Conservation (phyloP, 2,329 filamentous ascomycete genomes). For the Diaporthe longicolla region DNA sequence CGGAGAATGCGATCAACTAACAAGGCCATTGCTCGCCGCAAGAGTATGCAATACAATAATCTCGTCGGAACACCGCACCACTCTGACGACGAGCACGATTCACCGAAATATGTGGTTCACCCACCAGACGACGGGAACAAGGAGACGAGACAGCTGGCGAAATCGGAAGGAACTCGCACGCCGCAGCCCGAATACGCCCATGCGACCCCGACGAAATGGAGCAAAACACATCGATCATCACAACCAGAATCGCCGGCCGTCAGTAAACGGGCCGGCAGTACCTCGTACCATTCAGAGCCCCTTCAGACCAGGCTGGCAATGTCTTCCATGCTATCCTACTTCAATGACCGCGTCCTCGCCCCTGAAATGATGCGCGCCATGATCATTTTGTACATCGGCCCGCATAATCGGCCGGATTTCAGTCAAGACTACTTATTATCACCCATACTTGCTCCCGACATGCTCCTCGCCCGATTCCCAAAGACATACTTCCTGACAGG, state of each 20-base stretch:
- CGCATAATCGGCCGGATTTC: slow-evolving; percentile 94
- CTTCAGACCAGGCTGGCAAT: slow-evolving; percentile 91
- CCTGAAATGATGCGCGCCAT: slow-evolving; percentile 99
- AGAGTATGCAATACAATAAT: slow-evolving; percentile 90
- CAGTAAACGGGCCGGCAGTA: slow-evolving; percentile 43
- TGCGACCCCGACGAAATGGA: slow-evolving; percentile 57
- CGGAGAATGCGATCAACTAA: slow-evolving; percentile 84
- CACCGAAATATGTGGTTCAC: slow-evolving; percentile 47
- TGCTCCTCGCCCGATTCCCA: slow-evolving; percentile 86
- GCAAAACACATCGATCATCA: slow-evolving; percentile 43
- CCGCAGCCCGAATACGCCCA: slow-evolving; percentile 68
- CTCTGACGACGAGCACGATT: slow-evolving; percentile 79
- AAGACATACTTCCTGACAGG: slow-evolving; percentile 96
- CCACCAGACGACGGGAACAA: slow-evolving; percentile 42
- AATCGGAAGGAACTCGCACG: slow-evolving; percentile 48
- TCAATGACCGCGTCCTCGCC: slow-evolving; percentile 93
- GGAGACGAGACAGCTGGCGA: slow-evolving; percentile 43
- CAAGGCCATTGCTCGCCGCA: slow-evolving; percentile 81
- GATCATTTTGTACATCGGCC: slow-evolving; percentile 97
- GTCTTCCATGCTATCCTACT: slow-evolving; percentile 98
- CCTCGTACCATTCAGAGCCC: slow-evolving; percentile 68
- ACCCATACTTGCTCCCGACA: slow-evolving; percentile 89
- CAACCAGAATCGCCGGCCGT: slow-evolving; percentile 44
- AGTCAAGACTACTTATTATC: slow-evolving; percentile 91
- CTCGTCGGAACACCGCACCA: slow-evolving; percentile 86